Percentiles rank a stretch among this genome's conserved stretches.
phyloP scores from a whole-genome alignment of 495 filamentous ascomycete genomes.

The Annulohypoxylon bovei region DNA sequence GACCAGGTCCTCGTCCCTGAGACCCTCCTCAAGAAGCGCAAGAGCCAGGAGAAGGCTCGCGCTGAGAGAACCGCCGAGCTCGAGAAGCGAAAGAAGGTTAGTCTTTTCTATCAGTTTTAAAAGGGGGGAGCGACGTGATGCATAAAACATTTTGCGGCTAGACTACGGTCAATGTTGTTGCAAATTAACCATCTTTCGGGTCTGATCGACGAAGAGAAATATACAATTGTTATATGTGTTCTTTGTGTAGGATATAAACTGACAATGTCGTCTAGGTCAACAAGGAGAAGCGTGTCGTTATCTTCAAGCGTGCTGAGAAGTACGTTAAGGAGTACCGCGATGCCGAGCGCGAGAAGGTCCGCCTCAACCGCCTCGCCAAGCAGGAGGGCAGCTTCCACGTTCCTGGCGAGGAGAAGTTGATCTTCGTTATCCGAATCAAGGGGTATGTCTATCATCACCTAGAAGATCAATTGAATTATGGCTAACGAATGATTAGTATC shows the following conservation, averaged over 20 bases:
- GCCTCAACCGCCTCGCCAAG: slow-evolving; percentile 86
- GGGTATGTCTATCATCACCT: slow-evolving; percentile 63
- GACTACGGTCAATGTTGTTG: slow-evolving; percentile 95
- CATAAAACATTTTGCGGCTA: slow-evolving; percentile 89
- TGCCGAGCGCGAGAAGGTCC: slow-evolving; percentile 97
- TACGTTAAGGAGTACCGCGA: slow-evolving; percentile 99
- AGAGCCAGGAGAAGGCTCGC: slow-evolving; percentile 97
- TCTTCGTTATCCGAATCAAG: slow-evolving; percentile 99
- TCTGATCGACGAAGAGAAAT: slow-evolving; percentile 69
- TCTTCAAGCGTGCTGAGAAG: slow-evolving; percentile 99
- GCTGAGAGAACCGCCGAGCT: slow-evolving; percentile 83
- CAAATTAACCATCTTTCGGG: slow-evolving; percentile 99
- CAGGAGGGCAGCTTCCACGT: slow-evolving; percentile 94
- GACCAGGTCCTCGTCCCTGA: slow-evolving; percentile 96
- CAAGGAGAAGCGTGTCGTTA: slow-evolving; percentile 95
- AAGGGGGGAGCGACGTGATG: slow-evolving; percentile 52
- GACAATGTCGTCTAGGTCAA: slow-evolving; percentile 68
- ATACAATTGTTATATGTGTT: slow-evolving; percentile 26
- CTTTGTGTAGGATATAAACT: slow-evolving; percentile 41
- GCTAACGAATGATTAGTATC: slow-evolving; percentile 72
- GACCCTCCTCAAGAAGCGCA: slow-evolving; percentile 99
- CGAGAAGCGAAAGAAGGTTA: slow-evolving; percentile 88
- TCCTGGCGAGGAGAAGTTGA: slow-evolving; percentile 91
- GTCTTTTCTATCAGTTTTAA: slow-evolving; percentile 51
- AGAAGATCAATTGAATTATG: background rate